phyloP scores from a whole-genome alignment of 306 rosid genomes.

The Pterocarpus santalinus region DNA sequence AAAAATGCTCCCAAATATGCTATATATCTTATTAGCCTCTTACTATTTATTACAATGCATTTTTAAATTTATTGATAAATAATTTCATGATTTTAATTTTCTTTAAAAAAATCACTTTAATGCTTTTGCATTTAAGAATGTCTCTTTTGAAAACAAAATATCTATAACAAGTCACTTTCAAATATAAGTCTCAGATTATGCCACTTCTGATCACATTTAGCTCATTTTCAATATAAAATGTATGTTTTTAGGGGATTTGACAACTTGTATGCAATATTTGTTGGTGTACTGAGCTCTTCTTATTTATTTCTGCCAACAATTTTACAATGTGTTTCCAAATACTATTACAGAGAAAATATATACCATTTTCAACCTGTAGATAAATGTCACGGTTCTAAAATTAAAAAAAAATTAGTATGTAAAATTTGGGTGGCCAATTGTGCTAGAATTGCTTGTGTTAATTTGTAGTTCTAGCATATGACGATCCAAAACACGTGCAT shows the following conservation, averaged over 20 bases:
- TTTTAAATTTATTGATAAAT: neutral
- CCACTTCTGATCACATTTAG: neutral
- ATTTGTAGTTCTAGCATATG: constrained; percentile 12
- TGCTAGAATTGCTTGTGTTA: constrained; percentile 2
- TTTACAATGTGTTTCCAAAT: neutral
- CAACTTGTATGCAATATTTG: neutral
- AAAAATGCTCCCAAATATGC: too few relatives aligned
- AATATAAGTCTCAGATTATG: neutral
- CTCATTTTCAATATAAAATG: neutral
- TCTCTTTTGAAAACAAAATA: neutral
- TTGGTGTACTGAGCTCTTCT: neutral
- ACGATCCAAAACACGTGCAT: constrained; percentile 10
- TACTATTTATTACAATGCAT: neutral
- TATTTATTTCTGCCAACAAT: neutral
- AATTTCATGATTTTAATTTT: neutral
- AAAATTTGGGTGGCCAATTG: neutral
- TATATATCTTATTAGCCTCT: neutral
- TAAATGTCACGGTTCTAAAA: too few relatives aligned
- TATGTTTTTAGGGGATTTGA: neutral
- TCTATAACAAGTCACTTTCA: neutral
- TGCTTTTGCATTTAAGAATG: neutral
- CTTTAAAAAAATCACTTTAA: neutral
- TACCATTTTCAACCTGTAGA: too few relatives aligned
- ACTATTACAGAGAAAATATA: neutral
- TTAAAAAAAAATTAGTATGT: neutral